Evolutionary conservation across 2,329 filamentous ascomycete genomes (phyloP).

Genomic region (Verticillium dahliae): DNA sequence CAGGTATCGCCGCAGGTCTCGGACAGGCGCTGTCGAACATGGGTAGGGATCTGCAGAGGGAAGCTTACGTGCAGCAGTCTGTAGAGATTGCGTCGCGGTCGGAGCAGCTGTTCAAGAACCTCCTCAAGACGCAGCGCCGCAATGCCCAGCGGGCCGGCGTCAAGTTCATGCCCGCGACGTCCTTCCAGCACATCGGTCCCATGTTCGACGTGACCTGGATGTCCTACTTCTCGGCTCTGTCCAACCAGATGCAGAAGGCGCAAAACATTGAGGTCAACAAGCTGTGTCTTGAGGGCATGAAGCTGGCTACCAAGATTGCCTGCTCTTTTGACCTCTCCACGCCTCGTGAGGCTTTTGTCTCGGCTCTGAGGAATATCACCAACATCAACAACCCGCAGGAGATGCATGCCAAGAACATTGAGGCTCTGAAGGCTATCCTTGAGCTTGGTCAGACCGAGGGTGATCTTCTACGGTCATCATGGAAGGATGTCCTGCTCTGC

Average conservation of each 20-base stretch:
- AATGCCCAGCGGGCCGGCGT: conserved; percentile 63
- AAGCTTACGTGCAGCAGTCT: conserved; percentile 90
- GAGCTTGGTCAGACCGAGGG: conserved; percentile 92
- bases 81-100: conserved; percentile 76
- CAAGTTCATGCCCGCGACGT: conserved; percentile 87
- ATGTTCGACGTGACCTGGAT: conserved; percentile 99
- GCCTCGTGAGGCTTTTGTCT: conserved; percentile 91
- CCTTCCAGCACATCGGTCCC: conserved; percentile 87
- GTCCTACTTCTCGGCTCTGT: conserved; percentile 94
- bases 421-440: conserved; percentile 84
- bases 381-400: conserved; percentile 94
- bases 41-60: conserved; percentile 82
- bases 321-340: conserved; percentile 91
- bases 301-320: conserved; percentile 84
- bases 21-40: conserved; percentile 88
- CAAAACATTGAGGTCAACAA: conserved; percentile 90
- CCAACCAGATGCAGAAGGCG: conserved; percentile 86
- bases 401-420: conserved; percentile 93
- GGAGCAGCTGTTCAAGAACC: conserved; percentile 84
- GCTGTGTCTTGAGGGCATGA: conserved; percentile 91
- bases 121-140: conserved; percentile 82
- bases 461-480: conserved; percentile 80
- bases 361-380: conserved; percentile 85
- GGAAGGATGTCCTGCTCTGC: conserved; percentile 92
- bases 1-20: conserved; percentile 72